Evolutionary conservation across 1,139 yeast genomes (phyloP).

Genomic region (Suhomyces bribrorum): DNA sequence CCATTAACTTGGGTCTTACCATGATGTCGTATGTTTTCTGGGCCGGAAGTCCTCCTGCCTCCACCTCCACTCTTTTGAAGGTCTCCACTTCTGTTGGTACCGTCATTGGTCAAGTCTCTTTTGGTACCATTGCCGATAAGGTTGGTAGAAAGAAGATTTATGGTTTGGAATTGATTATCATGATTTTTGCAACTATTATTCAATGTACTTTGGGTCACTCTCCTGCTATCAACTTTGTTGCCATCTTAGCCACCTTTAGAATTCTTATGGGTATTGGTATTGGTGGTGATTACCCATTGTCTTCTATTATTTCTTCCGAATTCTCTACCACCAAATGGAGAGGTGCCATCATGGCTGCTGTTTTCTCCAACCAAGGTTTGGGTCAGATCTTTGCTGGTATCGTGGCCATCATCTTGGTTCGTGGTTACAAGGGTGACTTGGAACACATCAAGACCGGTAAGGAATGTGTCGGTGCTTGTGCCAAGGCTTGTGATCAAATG

Average conservation of each 20-base stretch:
- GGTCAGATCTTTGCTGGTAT: constrained; percentile 89
- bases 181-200: constrained; percentile 76
- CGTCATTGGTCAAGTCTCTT: constrained; percentile 85
- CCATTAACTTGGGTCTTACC: constrained; percentile 77
- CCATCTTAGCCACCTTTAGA: constrained; percentile 73
- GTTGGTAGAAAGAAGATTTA: constrained; percentile 87
- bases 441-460: constrained; percentile 50
- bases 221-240: constrained; percentile 70
- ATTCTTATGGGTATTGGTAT: constrained; percentile 93
- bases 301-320: constrained; percentile 88
- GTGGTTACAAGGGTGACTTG: constrained; percentile 66
- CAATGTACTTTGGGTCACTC: constrained; percentile 73
- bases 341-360: constrained; percentile 95
- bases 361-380: constrained; percentile 90
- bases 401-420: constrained; percentile 70
- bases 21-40: constrained; percentile 78
- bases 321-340: constrained; percentile 91
- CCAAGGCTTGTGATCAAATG: constrained; percentile 83
- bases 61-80: constrained; percentile 74
- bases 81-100: constrained; percentile 94
- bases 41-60: constrained; percentile 63
- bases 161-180: constrained; percentile 83
- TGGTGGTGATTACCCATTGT: constrained; percentile 98
- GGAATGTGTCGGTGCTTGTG: constrained; percentile 65
- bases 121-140: constrained; percentile 82